A percentile compares a stretch with the other conserved stretches of the same genome.
Conservation (phyloP, 306 rosid species). For the Gillenia trifoliata region DNA sequence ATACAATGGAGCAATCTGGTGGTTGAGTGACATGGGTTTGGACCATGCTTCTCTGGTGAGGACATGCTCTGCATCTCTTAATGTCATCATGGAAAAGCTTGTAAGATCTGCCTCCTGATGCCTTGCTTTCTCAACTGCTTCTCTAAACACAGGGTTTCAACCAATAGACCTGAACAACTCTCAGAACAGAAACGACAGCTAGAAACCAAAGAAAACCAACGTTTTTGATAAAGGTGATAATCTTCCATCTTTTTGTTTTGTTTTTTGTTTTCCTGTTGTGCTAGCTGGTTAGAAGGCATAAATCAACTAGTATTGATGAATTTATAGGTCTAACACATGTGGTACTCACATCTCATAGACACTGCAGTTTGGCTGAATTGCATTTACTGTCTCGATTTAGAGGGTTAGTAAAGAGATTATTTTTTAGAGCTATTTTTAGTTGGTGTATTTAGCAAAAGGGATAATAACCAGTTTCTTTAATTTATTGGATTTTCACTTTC, state of each 20-base stretch:
- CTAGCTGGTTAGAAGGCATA: neutral
- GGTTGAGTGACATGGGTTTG: conserved; percentile 30
- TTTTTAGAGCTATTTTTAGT: too few relatives aligned
- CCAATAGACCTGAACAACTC: conserved; percentile 22
- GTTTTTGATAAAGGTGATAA: conserved; percentile 13
- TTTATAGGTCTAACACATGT: neutral
- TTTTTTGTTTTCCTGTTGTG: neutral
- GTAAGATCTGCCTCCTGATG: conserved; percentile 37
- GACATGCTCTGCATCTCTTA: conserved; percentile 25
- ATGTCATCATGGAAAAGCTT: conserved; percentile 35
- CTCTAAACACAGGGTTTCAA: conserved; percentile 36
- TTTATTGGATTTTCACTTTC: too few relatives aligned
- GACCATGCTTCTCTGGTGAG: conserved; percentile 23
- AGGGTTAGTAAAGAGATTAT: too few relatives aligned
- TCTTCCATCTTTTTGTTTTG: conserved; percentile 23
- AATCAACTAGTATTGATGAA: neutral
- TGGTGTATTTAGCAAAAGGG: too few relatives aligned
- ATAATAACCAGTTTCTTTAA: too few relatives aligned
- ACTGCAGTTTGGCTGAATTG: too few relatives aligned
- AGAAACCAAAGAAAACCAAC: conserved; percentile 1
- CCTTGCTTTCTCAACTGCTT: conserved; percentile 33
- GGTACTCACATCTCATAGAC: too few relatives aligned
- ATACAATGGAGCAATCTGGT: conserved; percentile 32
- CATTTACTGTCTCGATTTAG: too few relatives aligned
- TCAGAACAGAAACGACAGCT: conserved; percentile 3